Evolutionary conservation across 805 yeast species (phyloP), one percentile per base, ranked within the genome.

Genomic region (Pichia cephalocereana): DNA sequence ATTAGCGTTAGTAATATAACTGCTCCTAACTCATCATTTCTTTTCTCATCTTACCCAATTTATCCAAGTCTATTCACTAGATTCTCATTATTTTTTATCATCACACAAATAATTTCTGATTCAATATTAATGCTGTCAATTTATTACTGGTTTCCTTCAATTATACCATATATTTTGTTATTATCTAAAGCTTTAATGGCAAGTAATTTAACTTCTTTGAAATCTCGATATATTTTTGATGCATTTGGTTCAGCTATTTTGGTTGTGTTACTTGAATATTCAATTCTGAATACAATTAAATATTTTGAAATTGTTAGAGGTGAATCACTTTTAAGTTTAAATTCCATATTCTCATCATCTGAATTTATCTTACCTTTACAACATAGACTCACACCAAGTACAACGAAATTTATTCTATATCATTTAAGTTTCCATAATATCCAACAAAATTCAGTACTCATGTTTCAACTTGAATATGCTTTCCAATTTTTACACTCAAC

Each of bases 121-220:
- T 45, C 56, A 6, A 15, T 57, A 5, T 12, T 60, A 17, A 55
- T 61, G 36, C 11, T 53, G 0, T 15, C 42, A 15, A 34, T 61
- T 28, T 47, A 62, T 14, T 23, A 57, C 12, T 41, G 57, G 3
- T 51, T 50, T 30, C 66, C 68, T 1, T 52, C 54, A 3, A n/a
- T 56, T 3, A 52, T 62, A 12, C 62, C 60, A 36, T 64, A 58
- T 40, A 45, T 58, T 3, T 57, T 60, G 39, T 32, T 66, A 11
- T 50, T 65, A 34, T 63, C 69, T 8, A 66, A 65, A 50, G 62
- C 69, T 0, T 54, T 63, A 38, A 54, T 67, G n/a, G 69, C 69
- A 1, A 57, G 68, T 14, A 63, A 54, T 27, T 40, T 67, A 23
- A 63, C 68, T 0, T 63, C 69, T 1, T 53, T 63, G 8, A 58